Conservation (phyloP, 257 asterid genomes). For the Oldenlandia corymbosa region DNA sequence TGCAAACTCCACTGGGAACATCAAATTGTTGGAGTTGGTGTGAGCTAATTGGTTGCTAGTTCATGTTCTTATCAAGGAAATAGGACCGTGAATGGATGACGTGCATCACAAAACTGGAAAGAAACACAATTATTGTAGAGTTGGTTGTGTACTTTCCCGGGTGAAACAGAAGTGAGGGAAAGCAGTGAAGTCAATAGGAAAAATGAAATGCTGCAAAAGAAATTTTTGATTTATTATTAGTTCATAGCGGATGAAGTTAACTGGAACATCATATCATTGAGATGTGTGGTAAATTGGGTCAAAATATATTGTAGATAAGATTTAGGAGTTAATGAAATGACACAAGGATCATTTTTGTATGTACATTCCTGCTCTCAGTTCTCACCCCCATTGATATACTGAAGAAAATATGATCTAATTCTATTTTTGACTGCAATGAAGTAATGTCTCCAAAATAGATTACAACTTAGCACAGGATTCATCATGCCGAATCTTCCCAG, state of each 20-base stretch:
- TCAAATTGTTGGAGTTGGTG: constrained; percentile 91
- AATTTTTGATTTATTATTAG: constrained; percentile 17
- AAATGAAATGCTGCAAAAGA: constrained; percentile 3
- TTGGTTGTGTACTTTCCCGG: too few relatives aligned
- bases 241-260: constrained; percentile 13
- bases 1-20: constrained; percentile 89
- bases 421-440: too few relatives aligned
- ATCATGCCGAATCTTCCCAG: too few relatives aligned
- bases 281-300: constrained; percentile 10
- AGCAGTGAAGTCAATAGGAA: not conserved
- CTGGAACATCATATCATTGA: constrained; percentile 14
- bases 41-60: constrained; percentile 13
- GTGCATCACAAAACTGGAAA: too few relatives aligned
- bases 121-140: too few relatives aligned
- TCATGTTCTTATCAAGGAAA: too few relatives aligned
- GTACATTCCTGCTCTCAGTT: constrained; percentile 12
- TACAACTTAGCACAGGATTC: too few relatives aligned
- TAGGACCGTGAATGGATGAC: too few relatives aligned
- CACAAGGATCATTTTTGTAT: constrained; percentile 11
- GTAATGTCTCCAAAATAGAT: too few relatives aligned
- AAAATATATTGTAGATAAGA: constrained; percentile 22
- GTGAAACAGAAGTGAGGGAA: too few relatives aligned
- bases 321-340: constrained; percentile 13
- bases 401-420: too few relatives aligned
- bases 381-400: not conserved